Base-by-base conservation (phyloP, 345 rosid genomes). In the Salix purpurea region DNA sequence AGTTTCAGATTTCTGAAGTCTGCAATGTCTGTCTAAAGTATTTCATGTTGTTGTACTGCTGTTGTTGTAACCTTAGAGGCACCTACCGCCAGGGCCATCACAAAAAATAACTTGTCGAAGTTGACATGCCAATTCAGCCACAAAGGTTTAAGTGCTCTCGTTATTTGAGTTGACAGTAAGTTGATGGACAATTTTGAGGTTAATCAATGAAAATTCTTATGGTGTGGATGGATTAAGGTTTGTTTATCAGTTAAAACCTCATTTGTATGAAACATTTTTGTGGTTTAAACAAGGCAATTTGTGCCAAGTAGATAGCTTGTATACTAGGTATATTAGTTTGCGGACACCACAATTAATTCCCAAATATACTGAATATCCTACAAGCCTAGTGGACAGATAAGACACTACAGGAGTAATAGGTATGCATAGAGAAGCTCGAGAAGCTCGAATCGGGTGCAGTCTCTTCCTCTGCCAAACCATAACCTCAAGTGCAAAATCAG, bases 11-110 rank as follows among this genome's bases (percentile, higher is more conserved):
- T 37, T 61, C 26, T 14, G 44, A 48, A 34, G 73, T 13, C 64
- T 28, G 77, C 66, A 67, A 67, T 30, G 21, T 50, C 34, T 26
- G 28, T 74, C 19, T 23, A 2, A 71, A 71, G 30, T 26, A 32
- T 61, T 26, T 72, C 30, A 56, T 56, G 62, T 1, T n/a, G 28
- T 39, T 81, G 72, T 77, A 14, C 58, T 1, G 3, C 58, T 32
- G 34, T 56, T 83, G 80, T 69, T 73, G 67, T 79, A 67, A 61
- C 40, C 67, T 58, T 28, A n/a, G 36, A 58, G 23, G 23, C 12
- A 13, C 39, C 36, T 34, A 26, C 58, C 32, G 32, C 32, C 72
- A 58, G 28, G 18, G 10, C 19, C 39, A 26, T 36, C 39, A 21
- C 72, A n/a, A 21, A 1, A 21, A 65, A 24, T 61, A 62, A 52